phyloP scores from a whole-genome alignment of 108 stramenopile genomes.

The Conticribra guillardii region DNA sequence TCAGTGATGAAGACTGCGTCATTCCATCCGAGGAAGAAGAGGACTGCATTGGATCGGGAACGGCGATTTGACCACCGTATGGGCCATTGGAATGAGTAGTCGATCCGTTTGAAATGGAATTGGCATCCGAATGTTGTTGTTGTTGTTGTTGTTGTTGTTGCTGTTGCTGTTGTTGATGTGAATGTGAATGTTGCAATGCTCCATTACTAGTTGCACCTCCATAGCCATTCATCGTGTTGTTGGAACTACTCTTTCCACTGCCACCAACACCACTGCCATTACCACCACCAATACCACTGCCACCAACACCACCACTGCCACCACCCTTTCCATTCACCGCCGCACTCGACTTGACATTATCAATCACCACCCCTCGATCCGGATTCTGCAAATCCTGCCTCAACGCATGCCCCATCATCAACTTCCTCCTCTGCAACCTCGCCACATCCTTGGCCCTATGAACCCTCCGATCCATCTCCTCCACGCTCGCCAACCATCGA shows the following conservation, averaged over 20 bases:
- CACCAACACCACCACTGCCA: not conserved
- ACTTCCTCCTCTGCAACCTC: slow-evolving; percentile 72
- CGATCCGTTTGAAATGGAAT: not conserved
- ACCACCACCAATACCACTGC: not conserved
- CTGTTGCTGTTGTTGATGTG: no score
- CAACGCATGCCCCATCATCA: slow-evolving; percentile 85
- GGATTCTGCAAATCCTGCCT: slow-evolving; percentile 67
- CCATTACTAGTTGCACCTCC: no score
- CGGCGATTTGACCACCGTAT: not conserved
- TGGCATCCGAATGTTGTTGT: not conserved
- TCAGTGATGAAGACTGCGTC: not conserved
- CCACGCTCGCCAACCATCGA: slow-evolving; percentile 75
- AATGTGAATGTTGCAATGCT: no score
- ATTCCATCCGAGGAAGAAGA: not conserved
- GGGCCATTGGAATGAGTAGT: not conserved
- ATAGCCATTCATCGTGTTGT: no score
- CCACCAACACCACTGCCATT: not conserved
- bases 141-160: no score
- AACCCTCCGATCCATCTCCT: slow-evolving; percentile 82
- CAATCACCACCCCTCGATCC: slow-evolving; percentile 82
- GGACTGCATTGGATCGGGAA: not conserved
- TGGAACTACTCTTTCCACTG: not conserved
- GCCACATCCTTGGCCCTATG: slow-evolving; percentile 76
- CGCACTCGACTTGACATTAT: slow-evolving; percentile 10
- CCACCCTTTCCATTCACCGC: not conserved